A percentile compares a stretch with the other conserved stretches of the same genome.
phyloP scores from a whole-genome alignment of 495 filamentous ascomycete genomes.

The Usnea hakonensis region DNA sequence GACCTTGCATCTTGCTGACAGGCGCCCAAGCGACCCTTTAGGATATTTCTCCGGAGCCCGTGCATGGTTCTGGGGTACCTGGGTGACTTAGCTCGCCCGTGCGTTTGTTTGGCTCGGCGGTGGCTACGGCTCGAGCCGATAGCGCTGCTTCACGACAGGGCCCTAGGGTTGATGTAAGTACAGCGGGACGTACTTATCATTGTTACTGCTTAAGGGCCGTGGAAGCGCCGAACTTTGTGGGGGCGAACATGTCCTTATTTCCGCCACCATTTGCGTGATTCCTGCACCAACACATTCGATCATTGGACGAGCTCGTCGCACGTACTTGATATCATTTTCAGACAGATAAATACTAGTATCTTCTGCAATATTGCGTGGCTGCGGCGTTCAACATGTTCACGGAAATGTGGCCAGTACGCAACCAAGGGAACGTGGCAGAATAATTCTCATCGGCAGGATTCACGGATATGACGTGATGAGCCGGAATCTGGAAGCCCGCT shows the following conservation, averaged over 20 bases:
- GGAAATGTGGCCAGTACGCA: too few species aligned
- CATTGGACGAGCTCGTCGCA: neutral
- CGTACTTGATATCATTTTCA: neutral
- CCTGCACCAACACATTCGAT: neutral
- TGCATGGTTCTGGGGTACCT: neutral
- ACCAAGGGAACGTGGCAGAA: too few species aligned
- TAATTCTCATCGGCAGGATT: too few species aligned
- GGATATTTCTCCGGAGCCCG: neutral
- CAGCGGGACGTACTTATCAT: too few species aligned
- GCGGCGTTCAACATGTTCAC: too few species aligned
- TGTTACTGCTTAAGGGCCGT: too few species aligned
- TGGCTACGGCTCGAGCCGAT: neutral
- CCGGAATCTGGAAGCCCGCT: too few species aligned
- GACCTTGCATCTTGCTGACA: neutral
- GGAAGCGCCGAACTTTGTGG: too few species aligned
- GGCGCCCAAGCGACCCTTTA: neutral
- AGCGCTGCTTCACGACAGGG: conserved; percentile 3
- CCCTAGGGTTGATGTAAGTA: neutral
- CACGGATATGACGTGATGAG: too few species aligned
- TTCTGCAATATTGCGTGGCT: neutral
- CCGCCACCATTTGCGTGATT: neutral
- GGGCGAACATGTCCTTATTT: neutral
- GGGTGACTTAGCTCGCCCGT: neutral
- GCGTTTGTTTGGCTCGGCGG: neutral
- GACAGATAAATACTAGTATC: neutral